Base-by-base conservation (phyloP, 495 filamentous ascomycete genomes). In the Penicillium crystallinum region DNA sequence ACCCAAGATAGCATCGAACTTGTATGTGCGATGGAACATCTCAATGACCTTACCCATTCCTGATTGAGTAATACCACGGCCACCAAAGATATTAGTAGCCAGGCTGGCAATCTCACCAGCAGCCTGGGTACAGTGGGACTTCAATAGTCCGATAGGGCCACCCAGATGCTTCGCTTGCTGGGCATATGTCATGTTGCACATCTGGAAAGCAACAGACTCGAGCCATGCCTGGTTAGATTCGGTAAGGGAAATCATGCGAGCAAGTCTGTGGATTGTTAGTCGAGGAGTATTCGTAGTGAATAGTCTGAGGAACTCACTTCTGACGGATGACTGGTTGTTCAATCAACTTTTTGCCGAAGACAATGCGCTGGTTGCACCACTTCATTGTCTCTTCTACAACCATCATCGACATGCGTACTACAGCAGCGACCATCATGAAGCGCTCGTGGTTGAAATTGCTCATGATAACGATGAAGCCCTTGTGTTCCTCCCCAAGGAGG, bases 381-480 rank as follows among this genome's bases (percentile, higher is more conserved):
- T 93, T 93, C 53, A 95, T 72, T 59, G 85, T 92, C 62, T 95
- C 90, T 59, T 93, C 89, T 3, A 89, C 85, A 0, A 93, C 77
- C 0, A 82, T 76, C 51, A 86, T 80, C 41, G 76, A 82, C 67
- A 76, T 74, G 21, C 86, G 83, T 53, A 85, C 79, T 0, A 85
- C 81, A 35, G 70, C 85, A 59, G 79, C 78, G 55, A 64, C 68
- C 84, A 88, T 87, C 74, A 80, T 84, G 77, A 81, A 87, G 6
- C 85, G 80, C 72, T 87, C 86, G 71, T 89, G 86, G 76, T 90
- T 89, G 76, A 91, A 91, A 71, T 92, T 91, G 71, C 77, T 81
- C 65, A 91, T 87, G 68, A 93, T 89, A n/a, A 93, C 88, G 42
- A 84, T 79, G 67, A 95, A 90, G 10, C 90, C 90, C 72, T 91